Evolutionary conservation across 140 eudicot species (phyloP), one percentile per base, ranked within the genome.

Genomic region (Oenanthe javanica): DNA sequence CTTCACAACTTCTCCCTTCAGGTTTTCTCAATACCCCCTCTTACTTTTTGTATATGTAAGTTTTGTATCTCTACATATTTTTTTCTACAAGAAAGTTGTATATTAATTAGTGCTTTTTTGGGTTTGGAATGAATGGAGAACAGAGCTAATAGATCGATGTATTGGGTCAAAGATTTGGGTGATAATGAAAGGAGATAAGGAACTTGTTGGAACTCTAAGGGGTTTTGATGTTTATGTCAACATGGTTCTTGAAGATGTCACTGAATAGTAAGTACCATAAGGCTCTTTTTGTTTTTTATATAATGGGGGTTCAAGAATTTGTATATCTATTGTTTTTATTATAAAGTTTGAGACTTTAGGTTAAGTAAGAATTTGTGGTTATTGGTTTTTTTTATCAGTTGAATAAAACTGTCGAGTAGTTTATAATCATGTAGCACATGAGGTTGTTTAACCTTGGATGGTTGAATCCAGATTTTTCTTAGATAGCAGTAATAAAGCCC

Each of bases 131-230:
- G 4, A 43, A 9, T 43, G 19, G 45, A 19, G 18, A 67, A 81
- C 86, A 88, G 91, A 88, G 80, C 54, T 85, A 63, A 88, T 88
- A 40, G 91, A 88, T 86, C 81, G 91, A 12, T 88, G 89, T 79
- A 83, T 87, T 36, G 91, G 88, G 59, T 87, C 87, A 77, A 87
- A 87, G 75, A 85, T 87, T 18, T 87, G 91, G 91, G 87, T 85
- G 87, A 87, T 87, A 36, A 87, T 87, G 91, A 87, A 87, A 74
- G 91, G 88, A 3, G 91, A 87, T 76, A 87, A 87, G 82, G 89
- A 87, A 59, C 85, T 85, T 13, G 91, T 87, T 52, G 91, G 91
- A 3, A 87, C 91, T 15, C 91, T 87, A 6, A 74, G 82, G 10
- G 91, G 91, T 31, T 87, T 87, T 66, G 91, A 87, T 66, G 91